Base-by-base conservation (phyloP, 2,329 filamentous ascomycete species). In the Akanthomyces dipterigenus region DNA sequence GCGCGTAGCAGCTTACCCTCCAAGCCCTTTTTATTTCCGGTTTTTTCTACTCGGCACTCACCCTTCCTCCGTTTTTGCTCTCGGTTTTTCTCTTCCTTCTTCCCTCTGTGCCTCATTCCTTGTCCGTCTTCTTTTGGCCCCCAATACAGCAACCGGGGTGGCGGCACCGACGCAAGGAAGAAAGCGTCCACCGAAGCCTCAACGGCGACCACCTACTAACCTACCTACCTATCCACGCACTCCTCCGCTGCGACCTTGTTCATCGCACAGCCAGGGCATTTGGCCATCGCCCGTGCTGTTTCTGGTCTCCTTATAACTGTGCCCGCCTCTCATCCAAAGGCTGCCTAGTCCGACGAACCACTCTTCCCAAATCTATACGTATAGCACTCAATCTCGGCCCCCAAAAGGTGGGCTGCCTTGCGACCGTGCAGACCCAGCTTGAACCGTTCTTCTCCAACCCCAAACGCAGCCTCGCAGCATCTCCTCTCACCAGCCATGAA, bases 21-120 rank as follows among this genome's bases (percentile, higher is more conserved):
- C 49, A 54, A 38, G 42, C 49, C 49, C 49, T 54, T 60, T 53
- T 54, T 55, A 55, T 60, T 60, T 40, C 58, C 49, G 58, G 31
- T 38, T 31, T 34, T 58, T 36, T 55, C 34, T 50, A 53, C 40
- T 56, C 48, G 45, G 48, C 34, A 46, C 61, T 50, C 48, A 51
- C 45, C 49, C 18, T 11, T 34, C 34, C 18, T 53, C 31, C 56
- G 5, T 50, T n/a, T 43, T 31, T 56, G 20, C 20, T 57, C 20
- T 38, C 22, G 5, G 5, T 34, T 34, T 34, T 49, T 36, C 24
- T 24, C 28, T 31, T 34, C 3, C 3, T 43, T 38, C 20, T 54
- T 16, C 42, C 26, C 24, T 5, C 22, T 40, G 22, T 28, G 5
- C 28, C 14, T 55, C 31, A n/a, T 20, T 22, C 18, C 28, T 20